Evolutionary conservation across 805 yeast genomes (phyloP), one percentile per base, ranked within the genome.

Genomic region (Debaryomyces prosopidis): DNA sequence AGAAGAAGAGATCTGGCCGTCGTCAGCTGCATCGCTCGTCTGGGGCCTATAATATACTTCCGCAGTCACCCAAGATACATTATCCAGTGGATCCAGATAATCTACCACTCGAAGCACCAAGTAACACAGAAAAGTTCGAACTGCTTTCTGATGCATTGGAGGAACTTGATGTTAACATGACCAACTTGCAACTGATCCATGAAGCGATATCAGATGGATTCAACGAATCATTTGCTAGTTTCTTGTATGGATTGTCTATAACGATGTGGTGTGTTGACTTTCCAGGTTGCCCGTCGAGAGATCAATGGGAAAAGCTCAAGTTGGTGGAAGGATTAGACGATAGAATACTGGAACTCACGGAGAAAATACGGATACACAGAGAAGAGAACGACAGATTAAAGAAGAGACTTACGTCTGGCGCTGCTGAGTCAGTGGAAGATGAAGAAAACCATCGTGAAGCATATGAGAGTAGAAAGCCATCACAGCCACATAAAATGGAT

Each of bases 181-280:
- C 73, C n/a, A 72, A 76, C 34, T 61, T 89, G 32, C 79, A 79
- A 42, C 65, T 64, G 41, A 76, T 85, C 9, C 89, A 89, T 63
- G 79, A 82, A 36, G 79, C 80, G 5, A 64, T 90, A 16, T 73
- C 76, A 2, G 69, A 73, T 23, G 65, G 65, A 19, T 84, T 90
- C 63, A 89, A 89, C 59, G 97, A 89, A 63, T 79, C 89, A 2
- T 80, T 90, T 54, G 82, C 88, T 1, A 73, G 91, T 33, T 82
- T 89, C 44, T 60, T 89, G 42, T 88, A 87, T 57, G 96, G 96
- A 1, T 65, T 89, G 40, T 81, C 85, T 59, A 82, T 89, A 63
- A 89, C 90, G 57, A 91, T 95, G 49, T 89, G 94, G 85, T 87
- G 96, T 65, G 86, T 86, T 20, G 90, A 87, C 57, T 87, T 87